These are phyloP conservation scores for Aspergillus viridinutans DNA, from an alignment of 2,329 filamentous ascomycete species.

Conservation along the genomic window DNA sequence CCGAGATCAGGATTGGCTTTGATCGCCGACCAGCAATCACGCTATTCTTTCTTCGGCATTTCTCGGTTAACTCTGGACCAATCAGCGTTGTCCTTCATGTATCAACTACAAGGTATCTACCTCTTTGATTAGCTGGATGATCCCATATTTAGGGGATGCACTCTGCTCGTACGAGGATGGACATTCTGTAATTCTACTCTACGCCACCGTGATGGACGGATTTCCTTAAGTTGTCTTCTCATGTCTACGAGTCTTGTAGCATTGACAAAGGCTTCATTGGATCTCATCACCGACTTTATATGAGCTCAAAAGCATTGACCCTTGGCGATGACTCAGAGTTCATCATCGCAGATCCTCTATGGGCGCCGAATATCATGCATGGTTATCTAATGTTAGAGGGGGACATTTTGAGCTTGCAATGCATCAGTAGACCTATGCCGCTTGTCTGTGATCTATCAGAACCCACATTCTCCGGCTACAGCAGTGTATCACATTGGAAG, in stretches of 20 bases:
- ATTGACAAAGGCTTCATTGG: neutral
- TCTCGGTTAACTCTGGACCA: neutral
- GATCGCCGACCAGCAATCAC: conserved; percentile 8
- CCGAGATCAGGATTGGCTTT: conserved; percentile 27
- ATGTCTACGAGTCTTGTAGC: neutral
- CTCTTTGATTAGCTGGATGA: neutral
- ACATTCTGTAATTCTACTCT: neutral
- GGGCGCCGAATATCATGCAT: neutral
- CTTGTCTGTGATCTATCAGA: neutral
- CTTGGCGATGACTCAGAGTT: neutral
- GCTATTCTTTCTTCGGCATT: neutral
- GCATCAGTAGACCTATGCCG: neutral
- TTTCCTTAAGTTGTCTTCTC: neutral
- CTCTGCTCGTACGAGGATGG: neutral
- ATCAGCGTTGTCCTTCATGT: neutral
- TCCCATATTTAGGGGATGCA: neutral
- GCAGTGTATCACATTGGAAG: neutral
- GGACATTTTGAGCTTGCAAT: neutral
- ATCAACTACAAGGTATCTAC: neutral
- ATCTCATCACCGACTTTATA: neutral
- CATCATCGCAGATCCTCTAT: neutral
- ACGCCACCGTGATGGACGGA: neutral
- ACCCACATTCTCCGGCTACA: neutral
- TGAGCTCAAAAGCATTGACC: neutral
- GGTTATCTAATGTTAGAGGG: too few species aligned